phyloP scores from a whole-genome alignment of 176 grass and related monocot genomes.

The Neostapfia colusana region DNA sequence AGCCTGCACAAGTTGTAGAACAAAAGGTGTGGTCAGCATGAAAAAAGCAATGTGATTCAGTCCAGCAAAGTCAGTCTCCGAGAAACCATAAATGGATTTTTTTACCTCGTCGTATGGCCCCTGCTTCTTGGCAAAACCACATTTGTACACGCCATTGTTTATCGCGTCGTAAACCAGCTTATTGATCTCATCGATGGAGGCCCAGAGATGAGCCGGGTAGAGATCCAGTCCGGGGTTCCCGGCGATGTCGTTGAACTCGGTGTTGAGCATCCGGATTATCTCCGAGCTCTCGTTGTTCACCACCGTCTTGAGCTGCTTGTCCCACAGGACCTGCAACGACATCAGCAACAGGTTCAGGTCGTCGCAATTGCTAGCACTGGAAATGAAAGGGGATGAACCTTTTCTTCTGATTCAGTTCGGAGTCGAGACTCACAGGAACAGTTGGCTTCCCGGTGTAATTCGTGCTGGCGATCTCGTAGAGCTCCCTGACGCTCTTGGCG shows the following conservation, averaged over 20 bases:
- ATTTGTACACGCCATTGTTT: slow-evolving; percentile 95
- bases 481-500: slow-evolving; percentile 66
- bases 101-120: slow-evolving; percentile 81
- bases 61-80: not conserved
- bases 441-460: slow-evolving; percentile 80
- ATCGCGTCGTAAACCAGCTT: slow-evolving; percentile 63
- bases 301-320: slow-evolving; percentile 81
- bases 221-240: slow-evolving; percentile 67
- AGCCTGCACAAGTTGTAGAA: slow-evolving; percentile 49
- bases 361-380: not conserved
- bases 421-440: slow-evolving; percentile 61
- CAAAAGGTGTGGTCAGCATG: not conserved
- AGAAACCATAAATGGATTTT: not conserved
- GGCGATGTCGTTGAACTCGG: slow-evolving; percentile 74
- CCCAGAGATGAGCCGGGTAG: slow-evolving; percentile 59
- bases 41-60: not conserved
- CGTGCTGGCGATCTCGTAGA: slow-evolving; percentile 79
- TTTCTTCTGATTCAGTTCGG: not conserved
- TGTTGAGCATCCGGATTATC: slow-evolving; percentile 93
- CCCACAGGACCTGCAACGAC: slow-evolving; percentile 75
- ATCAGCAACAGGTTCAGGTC: not conserved
- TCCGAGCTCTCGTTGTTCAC: slow-evolving; percentile 98
- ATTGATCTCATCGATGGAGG: slow-evolving; percentile 61
- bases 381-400: not conserved
- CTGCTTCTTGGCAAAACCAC: slow-evolving; percentile 95